Evolutionary conservation across 163 green algal genomes (phyloP), one percentile per base, ranked within the genome.

Genomic region (Picocystis sp.): DNA sequence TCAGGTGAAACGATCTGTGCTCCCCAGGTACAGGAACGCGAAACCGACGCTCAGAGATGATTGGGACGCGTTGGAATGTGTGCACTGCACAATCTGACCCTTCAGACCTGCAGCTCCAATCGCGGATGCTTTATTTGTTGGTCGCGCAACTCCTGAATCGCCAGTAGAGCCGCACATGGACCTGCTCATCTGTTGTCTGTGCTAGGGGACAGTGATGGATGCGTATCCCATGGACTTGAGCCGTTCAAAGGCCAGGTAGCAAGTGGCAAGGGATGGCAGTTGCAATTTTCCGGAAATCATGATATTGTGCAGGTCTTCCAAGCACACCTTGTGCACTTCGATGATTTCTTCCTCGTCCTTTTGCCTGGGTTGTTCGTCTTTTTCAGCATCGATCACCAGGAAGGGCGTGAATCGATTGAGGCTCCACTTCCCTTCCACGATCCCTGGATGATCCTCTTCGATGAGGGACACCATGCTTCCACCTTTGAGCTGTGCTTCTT

Each of bases 341-440:
- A 57, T 61, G 35, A 64, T 43, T 45, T 88, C 78, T 60, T 86
- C 75, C 3, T 45, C 57, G 56, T 85, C 76, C 14, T 65, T 49
- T 8, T 41, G 33, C 34, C 73, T 71, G 6, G 77, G 75, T 24
- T 61, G 38, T 17, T 23, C 35, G 43, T 82, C 73, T 1, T 46
- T 42, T 47, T 73, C 14, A 0, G 82, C 79, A 43, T 76, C 66
- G 2, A 92, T 70, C 42, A 78, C 78, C 2, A 93, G 58, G 60
- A 81, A 93, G 0, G 82, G 78, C 29, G 65, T 69, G 60, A 93
- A 91, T 13, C 78, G 69, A 62, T 94, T 94, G 35, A 61, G 57
- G 62, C 84, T 88, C 84, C 84, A 95, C 70, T 94, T 94, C 43
- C 87, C 74, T 57, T 94, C 82, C n/a, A 70, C 57, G 58, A 89